Percentiles rank a stretch among this genome's conserved stretches.
Evolutionary conservation across 805 yeast species (phyloP).

Genomic region (Cyberlindnera nakhonratchasimensis): DNA sequence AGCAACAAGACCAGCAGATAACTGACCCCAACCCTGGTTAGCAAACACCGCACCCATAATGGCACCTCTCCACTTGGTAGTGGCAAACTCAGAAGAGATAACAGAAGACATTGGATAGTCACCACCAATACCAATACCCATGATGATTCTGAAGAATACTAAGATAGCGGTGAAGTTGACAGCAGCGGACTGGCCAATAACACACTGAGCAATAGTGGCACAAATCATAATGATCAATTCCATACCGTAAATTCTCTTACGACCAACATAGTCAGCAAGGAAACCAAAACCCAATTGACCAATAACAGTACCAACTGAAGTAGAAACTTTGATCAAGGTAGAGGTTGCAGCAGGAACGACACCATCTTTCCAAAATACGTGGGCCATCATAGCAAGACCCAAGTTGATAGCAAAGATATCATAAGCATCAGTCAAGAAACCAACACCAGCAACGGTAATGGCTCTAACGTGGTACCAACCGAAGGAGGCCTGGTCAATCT

Average conservation of each 20-base stretch:
- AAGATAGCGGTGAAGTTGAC: constrained; percentile 71
- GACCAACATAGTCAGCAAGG: constrained; percentile 77
- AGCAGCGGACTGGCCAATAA: constrained; percentile 68
- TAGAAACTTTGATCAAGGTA: constrained; percentile 79
- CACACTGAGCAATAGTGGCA: constrained; percentile 77
- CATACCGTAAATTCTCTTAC: constrained; percentile 83
- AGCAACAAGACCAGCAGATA: constrained; percentile 82
- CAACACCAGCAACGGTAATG: constrained; percentile 87
- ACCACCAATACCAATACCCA: constrained; percentile 98
- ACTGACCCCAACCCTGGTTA: constrained; percentile 96
- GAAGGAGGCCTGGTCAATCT: constrained; percentile 73
- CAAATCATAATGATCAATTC: constrained; percentile 82
- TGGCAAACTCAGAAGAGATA: constrained; percentile 87
- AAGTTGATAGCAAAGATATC: constrained; percentile 89
- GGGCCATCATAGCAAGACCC: constrained; percentile 73
- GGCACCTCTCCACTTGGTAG: constrained; percentile 98
- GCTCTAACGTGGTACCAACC: constrained; percentile 84
- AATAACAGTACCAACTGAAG: constrained; percentile 91
- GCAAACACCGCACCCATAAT: constrained; percentile 96
- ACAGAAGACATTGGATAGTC: constrained; percentile 94
- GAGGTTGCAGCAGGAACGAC: constrained; percentile 64
- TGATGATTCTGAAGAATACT: constrained; percentile 73
- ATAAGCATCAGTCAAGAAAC: constrained; percentile 89
- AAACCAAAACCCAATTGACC: constrained; percentile 87
- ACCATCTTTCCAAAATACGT: constrained; percentile 66